Percentiles rank a stretch among this genome's conserved stretches.
Conservation (phyloP, 169 alveolate genomes). For the Plasmodium reichenowi region DNA sequence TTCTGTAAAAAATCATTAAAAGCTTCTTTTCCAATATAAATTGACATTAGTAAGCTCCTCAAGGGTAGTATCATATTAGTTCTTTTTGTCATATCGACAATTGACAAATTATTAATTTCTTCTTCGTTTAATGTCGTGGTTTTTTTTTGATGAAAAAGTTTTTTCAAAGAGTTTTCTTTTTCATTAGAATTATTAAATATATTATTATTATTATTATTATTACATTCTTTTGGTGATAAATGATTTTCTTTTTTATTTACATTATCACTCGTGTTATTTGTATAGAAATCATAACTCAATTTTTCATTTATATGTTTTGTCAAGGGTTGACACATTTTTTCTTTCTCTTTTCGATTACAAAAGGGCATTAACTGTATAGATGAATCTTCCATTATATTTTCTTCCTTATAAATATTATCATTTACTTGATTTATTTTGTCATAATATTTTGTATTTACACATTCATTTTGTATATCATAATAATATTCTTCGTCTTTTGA, state of each 20-base stretch:
- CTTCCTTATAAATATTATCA: slow-evolving; percentile 28
- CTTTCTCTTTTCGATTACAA: slow-evolving; percentile 12
- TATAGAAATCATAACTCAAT: slow-evolving; percentile 27
- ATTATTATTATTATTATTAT: background rate
- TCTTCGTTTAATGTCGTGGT: slow-evolving; percentile 13
- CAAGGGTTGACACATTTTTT: slow-evolving; percentile 12
- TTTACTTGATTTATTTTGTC: slow-evolving; percentile 61
- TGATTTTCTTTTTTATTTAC: background rate
- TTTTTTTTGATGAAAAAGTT: background rate
- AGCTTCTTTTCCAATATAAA: slow-evolving; percentile 68
- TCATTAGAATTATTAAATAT: background rate
- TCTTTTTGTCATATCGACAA: slow-evolving; percentile 20
- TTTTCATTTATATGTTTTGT: slow-evolving; percentile 23
- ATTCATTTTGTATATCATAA: slow-evolving; percentile 43
- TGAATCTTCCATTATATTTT: slow-evolving; percentile 2
- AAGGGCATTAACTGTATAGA: slow-evolving; percentile 38
- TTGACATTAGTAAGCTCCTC: slow-evolving; percentile 16
- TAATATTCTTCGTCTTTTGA: slow-evolving; percentile 14
- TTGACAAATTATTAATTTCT: slow-evolving; percentile 11
- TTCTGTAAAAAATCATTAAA: slow-evolving; percentile 66
- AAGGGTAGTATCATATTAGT: slow-evolving; percentile 46
- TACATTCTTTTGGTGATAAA: slow-evolving; percentile 2
- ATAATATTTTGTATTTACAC: slow-evolving; percentile 47
- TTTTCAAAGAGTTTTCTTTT: background rate
- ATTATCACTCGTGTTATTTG: background rate